phyloP scores from a whole-genome alignment of 2,329 filamentous ascomycete species.

The Sporothrix brunneoviolacea region DNA sequence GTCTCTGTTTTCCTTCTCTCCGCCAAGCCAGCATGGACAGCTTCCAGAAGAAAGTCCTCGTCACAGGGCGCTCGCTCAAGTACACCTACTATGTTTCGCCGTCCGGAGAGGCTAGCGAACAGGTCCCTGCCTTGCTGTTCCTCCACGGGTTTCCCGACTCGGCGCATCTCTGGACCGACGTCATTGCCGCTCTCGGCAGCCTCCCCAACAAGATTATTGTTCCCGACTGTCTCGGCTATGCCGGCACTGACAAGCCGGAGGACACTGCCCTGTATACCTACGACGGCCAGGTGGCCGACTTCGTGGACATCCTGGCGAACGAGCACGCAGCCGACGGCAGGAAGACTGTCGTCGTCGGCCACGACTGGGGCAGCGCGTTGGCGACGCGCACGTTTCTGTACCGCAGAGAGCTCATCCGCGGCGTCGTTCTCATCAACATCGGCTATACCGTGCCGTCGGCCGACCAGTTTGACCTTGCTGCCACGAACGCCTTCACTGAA shows the following conservation, averaged over 20 bases:
- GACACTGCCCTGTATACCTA: conserved; percentile 31
- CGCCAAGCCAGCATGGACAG: conserved; percentile 17
- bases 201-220: conserved; percentile 32
- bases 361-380: conserved; percentile 41
- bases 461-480: conserved; percentile 30
- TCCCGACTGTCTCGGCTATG: conserved; percentile 34
- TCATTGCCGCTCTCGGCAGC: conserved; percentile 24
- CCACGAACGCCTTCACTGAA: conserved; percentile 25
- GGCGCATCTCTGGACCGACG: conserved; percentile 36
- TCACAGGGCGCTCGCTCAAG: conserved; percentile 26
- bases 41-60: conserved; percentile 24
- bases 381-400: conserved; percentile 36
- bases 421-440: conserved; percentile 36
- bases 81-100: conserved; percentile 35
- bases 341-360: conserved; percentile 36
- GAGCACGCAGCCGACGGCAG: conserved; percentile 24
- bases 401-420: conserved; percentile 32
- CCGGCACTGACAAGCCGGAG: conserved; percentile 34
- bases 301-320: conserved; percentile 33
- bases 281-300: conserved; percentile 30
- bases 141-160: conserved; percentile 45
- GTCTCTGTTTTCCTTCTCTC: too few relatives aligned
- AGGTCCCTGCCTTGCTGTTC: conserved; percentile 31
- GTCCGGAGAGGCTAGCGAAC: background rate
- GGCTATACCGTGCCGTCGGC: conserved; percentile 31